Evolutionary conservation across 768 basidiomycete species (phyloP), one percentile per base, ranked within the genome.

Genomic region (Pulveroboletus sp.): DNA sequence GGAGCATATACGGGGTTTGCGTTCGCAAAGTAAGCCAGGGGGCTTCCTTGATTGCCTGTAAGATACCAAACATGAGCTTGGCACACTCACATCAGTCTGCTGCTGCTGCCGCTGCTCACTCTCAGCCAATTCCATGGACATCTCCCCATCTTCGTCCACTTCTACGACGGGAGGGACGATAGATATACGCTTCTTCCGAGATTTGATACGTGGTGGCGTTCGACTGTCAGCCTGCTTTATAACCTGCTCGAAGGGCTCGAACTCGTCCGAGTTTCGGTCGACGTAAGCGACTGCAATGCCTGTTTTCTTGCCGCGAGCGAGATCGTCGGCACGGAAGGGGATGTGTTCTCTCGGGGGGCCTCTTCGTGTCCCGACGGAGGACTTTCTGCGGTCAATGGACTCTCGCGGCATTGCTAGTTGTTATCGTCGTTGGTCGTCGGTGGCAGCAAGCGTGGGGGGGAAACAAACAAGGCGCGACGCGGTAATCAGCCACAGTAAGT

Each of bases 241-340:
- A 46, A 91, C 63, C 59, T 88, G 77, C 48, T 85, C 86, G 64
- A 90, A 90, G 0, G 82, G 84, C 64, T 91, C 88, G 63, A 90
- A 89, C 27, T 86, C 89, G 66, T 89, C 89, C 24, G 86, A 86
- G 62, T 79, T 81, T 57, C 81, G 82, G 53, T 84, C 80, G 49
- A 89, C 80, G 59, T 79, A 78, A 35, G 70, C 76, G 13, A 90
- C 82, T 0, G 79, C 74, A 47, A 89, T 76, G 5, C 89, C 89
- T 0, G 89, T 91, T 64, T 82, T 86, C 76, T 87, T 89, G 15
- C 89, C 89, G 48, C 83, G 85, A 43, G 79, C 79, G 10, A 81
- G 79, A 57, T 89, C 84, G 56, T 89, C 85, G 3, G 85, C 87
- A 43, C 84, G 80, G 60, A 85, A 91, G 1, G 89, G 89, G 13